A percentile compares a stretch with the other conserved stretches of the same genome.
Conservation (phyloP, 495 filamentous ascomycete genomes). For the Penicillium macrosclerotiorum region DNA sequence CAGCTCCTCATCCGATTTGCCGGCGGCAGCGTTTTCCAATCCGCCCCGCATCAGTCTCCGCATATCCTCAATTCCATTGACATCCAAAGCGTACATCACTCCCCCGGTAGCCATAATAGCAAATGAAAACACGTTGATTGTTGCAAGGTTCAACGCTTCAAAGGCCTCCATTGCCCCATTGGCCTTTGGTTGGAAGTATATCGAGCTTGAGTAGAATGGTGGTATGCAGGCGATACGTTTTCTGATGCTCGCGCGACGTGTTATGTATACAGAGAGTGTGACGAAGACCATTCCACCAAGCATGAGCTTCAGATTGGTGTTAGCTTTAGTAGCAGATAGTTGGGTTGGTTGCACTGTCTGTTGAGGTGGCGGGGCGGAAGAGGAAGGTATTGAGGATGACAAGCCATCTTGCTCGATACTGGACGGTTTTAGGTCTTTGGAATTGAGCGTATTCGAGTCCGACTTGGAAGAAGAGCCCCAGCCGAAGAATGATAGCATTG, state of each 20-base stretch:
- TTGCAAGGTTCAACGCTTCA: conserved; percentile 79
- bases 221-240: conserved; percentile 55
- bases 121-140: conserved; percentile 71
- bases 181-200: conserved; percentile 38
- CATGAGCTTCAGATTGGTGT: conserved; percentile 53
- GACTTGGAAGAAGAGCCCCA: conserved; percentile 30
- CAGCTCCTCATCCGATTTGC: conserved; percentile 50
- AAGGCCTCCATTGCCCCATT: conserved; percentile 65
- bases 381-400: conserved; percentile 2
- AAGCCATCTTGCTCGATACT: neutral
- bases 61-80: conserved; percentile 69
- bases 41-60: conserved; percentile 50
- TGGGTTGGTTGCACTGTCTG: conserved; percentile 15
- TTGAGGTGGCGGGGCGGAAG: conserved; percentile 9
- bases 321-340: conserved; percentile 13
- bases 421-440: conserved; percentile 7
- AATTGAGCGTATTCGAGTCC: conserved; percentile 2
- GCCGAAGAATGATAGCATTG: conserved; percentile 29
- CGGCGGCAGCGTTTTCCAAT: conserved; percentile 40
- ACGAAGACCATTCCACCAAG: conserved; percentile 72
- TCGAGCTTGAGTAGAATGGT: conserved; percentile 62
- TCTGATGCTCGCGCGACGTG: conserved; percentile 61
- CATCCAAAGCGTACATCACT: conserved; percentile 65
- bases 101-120: conserved; percentile 68
- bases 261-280: conserved; percentile 63